phyloP scores from a whole-genome alignment of 2,329 filamentous ascomycete genomes.

The Fusarium humuli region DNA sequence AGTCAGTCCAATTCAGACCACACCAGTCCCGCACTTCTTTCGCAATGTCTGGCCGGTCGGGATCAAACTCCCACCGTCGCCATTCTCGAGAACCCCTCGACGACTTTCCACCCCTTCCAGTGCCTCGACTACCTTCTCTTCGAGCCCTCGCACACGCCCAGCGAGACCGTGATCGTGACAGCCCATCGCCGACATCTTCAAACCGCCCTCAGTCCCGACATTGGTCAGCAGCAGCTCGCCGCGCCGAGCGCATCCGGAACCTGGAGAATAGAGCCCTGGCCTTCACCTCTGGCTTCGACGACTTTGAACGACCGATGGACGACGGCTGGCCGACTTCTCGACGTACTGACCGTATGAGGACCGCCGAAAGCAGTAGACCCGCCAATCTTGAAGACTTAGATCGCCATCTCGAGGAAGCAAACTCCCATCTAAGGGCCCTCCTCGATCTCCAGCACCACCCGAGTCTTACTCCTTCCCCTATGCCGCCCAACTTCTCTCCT shows the following conservation, averaged over 20 bases:
- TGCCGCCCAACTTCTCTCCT: slow-evolving; percentile 52
- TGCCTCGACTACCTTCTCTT: slow-evolving; percentile 49
- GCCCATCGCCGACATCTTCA: slow-evolving; percentile 37
- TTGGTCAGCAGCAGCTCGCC: slow-evolving; percentile 48
- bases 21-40: slow-evolving; percentile 10
- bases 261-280: slow-evolving; percentile 47
- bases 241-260: slow-evolving; percentile 53
- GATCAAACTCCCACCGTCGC: slow-evolving; percentile 48
- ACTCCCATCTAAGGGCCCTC: slow-evolving; percentile 58
- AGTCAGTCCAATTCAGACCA: not conserved
- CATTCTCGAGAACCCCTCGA: slow-evolving; percentile 48
- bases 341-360: slow-evolving; percentile 44
- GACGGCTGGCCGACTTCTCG: slow-evolving; percentile 45
- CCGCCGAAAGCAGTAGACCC: slow-evolving; percentile 39
- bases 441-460: slow-evolving; percentile 55
- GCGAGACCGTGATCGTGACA: slow-evolving; percentile 48
- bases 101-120: slow-evolving; percentile 51
- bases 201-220: slow-evolving; percentile 40
- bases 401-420: slow-evolving; percentile 56
- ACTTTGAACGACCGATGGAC: slow-evolving; percentile 47
- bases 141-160: slow-evolving; percentile 48
- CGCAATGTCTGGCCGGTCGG: slow-evolving; percentile 52
- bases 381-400: slow-evolving; percentile 54
- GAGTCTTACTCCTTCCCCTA: slow-evolving; percentile 45
- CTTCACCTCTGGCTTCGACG: slow-evolving; percentile 40